Evolutionary conservation across 2,329 filamentous ascomycete species (phyloP), one percentile per base, ranked within the genome.

Genomic region (Madurella fahalii): DNA sequence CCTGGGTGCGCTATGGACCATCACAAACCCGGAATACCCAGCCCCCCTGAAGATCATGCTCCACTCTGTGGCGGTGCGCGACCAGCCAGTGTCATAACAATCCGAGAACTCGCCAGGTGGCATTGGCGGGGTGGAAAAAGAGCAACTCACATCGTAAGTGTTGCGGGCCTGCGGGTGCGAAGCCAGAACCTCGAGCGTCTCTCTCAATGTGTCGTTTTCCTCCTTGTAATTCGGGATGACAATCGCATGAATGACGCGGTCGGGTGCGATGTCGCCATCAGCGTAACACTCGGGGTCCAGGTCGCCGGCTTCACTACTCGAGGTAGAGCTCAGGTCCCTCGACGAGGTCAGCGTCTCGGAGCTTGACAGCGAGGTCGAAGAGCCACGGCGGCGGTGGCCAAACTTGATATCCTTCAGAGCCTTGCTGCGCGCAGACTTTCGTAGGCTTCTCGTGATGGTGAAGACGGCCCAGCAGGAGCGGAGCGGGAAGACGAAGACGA

Each of bases 171-270:
- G 79, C 0, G 82, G 77, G 64, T 90, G 86, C 31, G 79, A 85
- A 5, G 84, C 84, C 56, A 89, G 70, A 18, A 89, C 85, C 40
- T 84, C 81, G 17, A 90, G 70, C 0, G 86, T 89, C 65, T 87
- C 84, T 58, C 81, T 77, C 45, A 89, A 72, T 0, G 83, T 87
- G 54, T 86, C 83, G 53, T 84, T 72, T 53, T 89, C 85, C 67
- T 90, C 86, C 68, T 87, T 87, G 72, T 89, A 90, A 64, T 88
- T 88, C 16, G 86, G 86, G 42, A 90, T 76, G 59, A 89, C 75
- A 58, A 90, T 86, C 13, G 81, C 83, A 65, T 88, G 84, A 31
- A 87, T 71, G 52, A 86, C 69, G 20, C 72, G 72, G 40, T 77
- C 71, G n/a, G 71, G 65, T 1, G 71, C 68, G 9, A 69, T 67